Percentiles rank a stretch among this genome's conserved stretches.
Conservation (phyloP, 2,329 filamentous ascomycete genomes). For the Fusarium oligoseptatum region DNA sequence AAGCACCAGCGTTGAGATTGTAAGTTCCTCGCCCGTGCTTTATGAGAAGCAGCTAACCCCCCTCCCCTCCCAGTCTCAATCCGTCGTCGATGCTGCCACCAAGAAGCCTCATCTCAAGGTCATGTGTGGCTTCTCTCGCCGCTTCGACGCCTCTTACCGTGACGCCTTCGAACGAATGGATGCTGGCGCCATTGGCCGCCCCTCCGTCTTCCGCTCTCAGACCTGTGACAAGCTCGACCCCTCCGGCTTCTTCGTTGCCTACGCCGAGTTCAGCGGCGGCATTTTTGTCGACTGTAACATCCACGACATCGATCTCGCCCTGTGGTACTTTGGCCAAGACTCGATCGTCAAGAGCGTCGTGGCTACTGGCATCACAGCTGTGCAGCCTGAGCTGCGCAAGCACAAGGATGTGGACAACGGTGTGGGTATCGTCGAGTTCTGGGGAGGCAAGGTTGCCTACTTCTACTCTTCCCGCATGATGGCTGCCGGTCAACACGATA, state of each 20-base stretch:
- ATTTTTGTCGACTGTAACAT: constrained; percentile 80
- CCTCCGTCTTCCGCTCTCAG: constrained; percentile 73
- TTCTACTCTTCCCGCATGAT: constrained; percentile 77
- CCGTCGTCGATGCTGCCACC: constrained; percentile 69
- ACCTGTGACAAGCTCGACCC: constrained; percentile 78
- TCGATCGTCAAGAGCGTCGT: constrained; percentile 49
- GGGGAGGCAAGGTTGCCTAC: constrained; percentile 73
- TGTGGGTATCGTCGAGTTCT: constrained; percentile 74
- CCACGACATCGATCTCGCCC: constrained; percentile 70
- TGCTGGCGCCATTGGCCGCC: constrained; percentile 69
- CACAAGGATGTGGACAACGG: constrained; percentile 52
- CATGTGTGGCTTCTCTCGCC: constrained; percentile 60
- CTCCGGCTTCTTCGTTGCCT: constrained; percentile 76
- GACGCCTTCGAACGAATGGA: constrained; percentile 67
- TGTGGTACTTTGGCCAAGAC: constrained; percentile 53
- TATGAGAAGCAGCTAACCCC: constrained; percentile 4
- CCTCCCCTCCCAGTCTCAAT: constrained; percentile 61
- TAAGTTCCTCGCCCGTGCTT: constrained; percentile 49
- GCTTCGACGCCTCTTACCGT: constrained; percentile 75
- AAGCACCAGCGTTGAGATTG: constrained; percentile 62
- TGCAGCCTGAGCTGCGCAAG: constrained; percentile 49
- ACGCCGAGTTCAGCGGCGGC: constrained; percentile 74
- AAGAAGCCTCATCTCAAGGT: constrained; percentile 73
- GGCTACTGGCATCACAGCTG: constrained; percentile 50
- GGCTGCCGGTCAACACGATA: constrained; percentile 76